Evolutionary conservation across 176 grass and related monocot genomes (phyloP).

Genomic region (Zoysia japonica): DNA sequence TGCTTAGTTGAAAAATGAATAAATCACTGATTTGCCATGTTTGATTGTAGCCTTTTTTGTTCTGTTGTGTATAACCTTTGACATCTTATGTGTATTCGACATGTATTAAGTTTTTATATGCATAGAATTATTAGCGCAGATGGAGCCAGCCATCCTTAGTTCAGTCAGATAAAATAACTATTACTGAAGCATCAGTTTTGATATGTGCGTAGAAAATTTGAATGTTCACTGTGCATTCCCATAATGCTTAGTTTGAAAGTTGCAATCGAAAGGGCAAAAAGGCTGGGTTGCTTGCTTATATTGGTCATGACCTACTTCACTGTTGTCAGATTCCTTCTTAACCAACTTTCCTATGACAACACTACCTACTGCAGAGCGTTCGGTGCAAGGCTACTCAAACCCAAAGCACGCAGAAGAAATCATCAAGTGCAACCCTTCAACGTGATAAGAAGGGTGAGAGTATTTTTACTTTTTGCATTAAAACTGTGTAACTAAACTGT

Average conservation of each 20-base stretch:
- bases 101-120: neutral
- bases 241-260: constrained; percentile 6
- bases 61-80: neutral
- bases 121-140: neutral
- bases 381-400: constrained; percentile 56
- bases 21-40: neutral
- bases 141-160: neutral
- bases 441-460: constrained; percentile 54
- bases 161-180: neutral
- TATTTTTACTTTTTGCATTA: neutral
- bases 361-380: constrained; percentile 31
- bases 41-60: neutral
- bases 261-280: neutral
- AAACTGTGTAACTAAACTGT: neutral
- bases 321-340: constrained; percentile 1
- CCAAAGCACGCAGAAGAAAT: constrained; percentile 56
- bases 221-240: neutral
- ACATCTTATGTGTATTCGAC: neutral
- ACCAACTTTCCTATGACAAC: constrained; percentile 8
- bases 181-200: neutral
- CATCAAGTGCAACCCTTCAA: constrained; percentile 48
- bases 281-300: neutral
- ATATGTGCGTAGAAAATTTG: neutral
- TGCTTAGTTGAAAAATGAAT: constrained; percentile 5
- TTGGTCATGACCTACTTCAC: neutral